phyloP scores from a whole-genome alignment of 148 eudicot species.

The Cornus suecica region DNA sequence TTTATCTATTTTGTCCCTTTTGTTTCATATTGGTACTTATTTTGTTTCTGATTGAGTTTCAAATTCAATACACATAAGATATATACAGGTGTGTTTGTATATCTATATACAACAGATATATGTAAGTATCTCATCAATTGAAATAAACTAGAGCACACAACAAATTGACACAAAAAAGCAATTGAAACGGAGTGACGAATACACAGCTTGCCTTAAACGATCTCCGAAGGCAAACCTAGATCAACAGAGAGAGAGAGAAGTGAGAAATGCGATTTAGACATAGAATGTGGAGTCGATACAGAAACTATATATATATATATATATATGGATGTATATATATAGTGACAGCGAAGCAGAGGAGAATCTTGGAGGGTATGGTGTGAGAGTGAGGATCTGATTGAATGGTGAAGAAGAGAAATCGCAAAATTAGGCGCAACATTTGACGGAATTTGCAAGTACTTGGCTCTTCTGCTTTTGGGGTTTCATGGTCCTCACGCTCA shows the following conservation, averaged over 20 bases:
- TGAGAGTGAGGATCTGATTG: background rate
- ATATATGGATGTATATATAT: too few relatives aligned
- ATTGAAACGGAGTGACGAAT: background rate
- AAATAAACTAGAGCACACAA: background rate
- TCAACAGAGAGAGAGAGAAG: background rate
- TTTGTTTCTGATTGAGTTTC: background rate
- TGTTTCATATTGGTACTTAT: too few relatives aligned
- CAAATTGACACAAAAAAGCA: background rate
- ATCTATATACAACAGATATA: too few relatives aligned
- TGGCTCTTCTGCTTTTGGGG: background rate
- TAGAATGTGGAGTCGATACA: background rate
- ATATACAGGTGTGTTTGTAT: background rate
- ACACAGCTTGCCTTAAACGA: background rate
- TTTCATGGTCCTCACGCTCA: background rate
- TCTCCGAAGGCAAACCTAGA: background rate
- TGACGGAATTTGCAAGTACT: background rate
- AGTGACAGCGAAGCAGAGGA: background rate
- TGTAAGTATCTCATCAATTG: too few relatives aligned
- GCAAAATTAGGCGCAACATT: background rate
- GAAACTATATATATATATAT: background rate
- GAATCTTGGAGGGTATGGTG: background rate
- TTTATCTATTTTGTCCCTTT: too few relatives aligned
- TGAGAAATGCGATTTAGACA: background rate
- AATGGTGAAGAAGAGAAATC: constrained; percentile 9
- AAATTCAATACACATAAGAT: background rate